Evolutionary conservation across 1,139 yeast species (phyloP).

Genomic region (Magnusiomyces magnusii): DNA sequence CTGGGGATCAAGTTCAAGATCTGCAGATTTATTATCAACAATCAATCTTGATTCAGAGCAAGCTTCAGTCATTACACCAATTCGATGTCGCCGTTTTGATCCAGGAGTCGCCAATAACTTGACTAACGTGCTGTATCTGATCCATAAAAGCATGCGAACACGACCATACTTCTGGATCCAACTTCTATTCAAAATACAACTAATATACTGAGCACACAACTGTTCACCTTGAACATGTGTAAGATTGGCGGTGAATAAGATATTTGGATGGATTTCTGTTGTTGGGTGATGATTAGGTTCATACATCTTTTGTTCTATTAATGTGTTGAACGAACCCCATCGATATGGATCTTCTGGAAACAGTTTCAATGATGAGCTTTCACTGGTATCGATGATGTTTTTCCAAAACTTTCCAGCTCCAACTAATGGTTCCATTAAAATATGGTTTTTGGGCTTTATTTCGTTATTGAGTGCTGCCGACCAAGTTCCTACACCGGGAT

Average conservation of each 20-base stretch:
- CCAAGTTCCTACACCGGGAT: slow-evolving; percentile 46
- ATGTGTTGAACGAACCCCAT: slow-evolving; percentile 51
- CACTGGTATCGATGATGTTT: slow-evolving; percentile 7
- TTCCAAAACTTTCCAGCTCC: slow-evolving; percentile 30
- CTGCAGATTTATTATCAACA: slow-evolving; percentile 30
- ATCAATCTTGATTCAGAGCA: slow-evolving; percentile 47
- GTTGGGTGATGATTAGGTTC: slow-evolving; percentile 38
- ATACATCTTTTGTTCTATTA: slow-evolving; percentile 40
- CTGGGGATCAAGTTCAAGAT: neutral
- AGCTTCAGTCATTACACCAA: slow-evolving; percentile 54
- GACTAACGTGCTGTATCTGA: slow-evolving; percentile 50
- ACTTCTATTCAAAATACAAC: slow-evolving; percentile 58
- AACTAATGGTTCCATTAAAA: slow-evolving; percentile 48
- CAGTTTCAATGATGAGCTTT: slow-evolving; percentile 8
- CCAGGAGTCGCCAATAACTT: slow-evolving; percentile 52
- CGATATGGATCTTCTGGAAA: slow-evolving; percentile 47
- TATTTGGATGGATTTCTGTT: slow-evolving; percentile 48
- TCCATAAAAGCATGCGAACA: slow-evolving; percentile 60
- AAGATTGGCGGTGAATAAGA: slow-evolving; percentile 60
- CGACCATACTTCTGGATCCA: slow-evolving; percentile 75
- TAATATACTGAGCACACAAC: slow-evolving; percentile 66
- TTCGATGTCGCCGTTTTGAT: slow-evolving; percentile 43
- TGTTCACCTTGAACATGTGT: slow-evolving; percentile 57
- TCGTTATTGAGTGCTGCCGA: slow-evolving; percentile 46
- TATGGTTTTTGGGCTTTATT: slow-evolving; percentile 52